Percentiles rank a stretch among this genome's conserved stretches.
Conservation (phyloP, 805 yeast species). For the Candida ulmi region DNA sequence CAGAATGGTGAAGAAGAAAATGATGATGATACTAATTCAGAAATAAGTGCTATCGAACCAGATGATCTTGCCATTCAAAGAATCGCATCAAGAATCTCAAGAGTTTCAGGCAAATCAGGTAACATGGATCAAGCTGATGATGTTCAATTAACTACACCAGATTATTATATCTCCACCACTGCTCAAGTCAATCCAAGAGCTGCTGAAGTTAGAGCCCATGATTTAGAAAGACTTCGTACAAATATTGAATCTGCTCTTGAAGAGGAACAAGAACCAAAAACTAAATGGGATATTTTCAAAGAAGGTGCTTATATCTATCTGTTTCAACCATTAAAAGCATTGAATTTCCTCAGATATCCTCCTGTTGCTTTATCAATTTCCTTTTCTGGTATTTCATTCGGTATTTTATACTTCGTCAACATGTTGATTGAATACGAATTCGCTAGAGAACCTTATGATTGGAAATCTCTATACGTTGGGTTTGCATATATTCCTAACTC, state of each 20-base stretch:
- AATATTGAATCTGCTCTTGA: background rate
- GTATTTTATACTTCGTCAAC: constrained; percentile 66
- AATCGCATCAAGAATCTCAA: constrained; percentile 14
- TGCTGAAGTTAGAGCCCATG: background rate
- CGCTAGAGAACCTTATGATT: constrained; percentile 63
- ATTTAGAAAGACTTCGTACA: background rate
- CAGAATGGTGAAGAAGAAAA: too few species aligned
- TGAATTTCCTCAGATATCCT: constrained; percentile 60
- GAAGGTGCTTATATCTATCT: constrained; percentile 43
- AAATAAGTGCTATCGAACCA: constrained; percentile 2
- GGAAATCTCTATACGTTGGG: constrained; percentile 61
- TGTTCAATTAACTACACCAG: background rate
- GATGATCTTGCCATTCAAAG: constrained; percentile 10
- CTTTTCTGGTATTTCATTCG: constrained; percentile 69
- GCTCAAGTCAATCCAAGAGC: background rate
- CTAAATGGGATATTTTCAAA: constrained; percentile 33
- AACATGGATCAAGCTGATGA: background rate
- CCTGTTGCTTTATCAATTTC: constrained; percentile 64
- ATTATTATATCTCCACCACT: background rate
- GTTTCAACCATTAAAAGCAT: constrained; percentile 55
- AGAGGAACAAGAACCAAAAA: background rate
- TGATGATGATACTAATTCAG: constrained; percentile 5
- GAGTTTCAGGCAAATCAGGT: constrained; percentile 5
- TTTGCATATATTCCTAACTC: constrained; percentile 81
- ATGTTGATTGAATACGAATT: constrained; percentile 64